Base-by-base conservation (phyloP, 106 monocot species). In the Platanthera guangdongensis region DNA sequence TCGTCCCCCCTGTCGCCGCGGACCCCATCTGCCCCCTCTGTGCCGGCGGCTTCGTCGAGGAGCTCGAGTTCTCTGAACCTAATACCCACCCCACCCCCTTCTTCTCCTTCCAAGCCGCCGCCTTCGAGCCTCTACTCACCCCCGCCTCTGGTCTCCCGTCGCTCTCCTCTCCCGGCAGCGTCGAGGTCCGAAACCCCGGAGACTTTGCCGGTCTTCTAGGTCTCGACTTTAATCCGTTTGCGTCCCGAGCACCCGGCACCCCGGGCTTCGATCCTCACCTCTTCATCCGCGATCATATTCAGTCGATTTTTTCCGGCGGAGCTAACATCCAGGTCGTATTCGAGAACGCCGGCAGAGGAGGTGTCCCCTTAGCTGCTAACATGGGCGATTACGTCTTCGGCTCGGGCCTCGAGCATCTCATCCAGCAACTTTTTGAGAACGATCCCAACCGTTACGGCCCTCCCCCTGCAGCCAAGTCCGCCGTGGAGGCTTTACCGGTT, bases 391-490 rank as follows among this genome's bases (percentile, higher is more conserved):
- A 95, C 79, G 88, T 92, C 72, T 75, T 90, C 30, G 95, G 95
- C 54, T 85, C 90, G 2, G 90, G 90, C 1, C 79, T 95, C 8
- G 95, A 95, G 85, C 86, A 92, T 65, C 76, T 95, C 50, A 88
- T 95, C 15, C 90, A 95, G 72, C 90, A 92, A 67, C 85, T 95
- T 21, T 83, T 90, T 8, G 92, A 95, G 73, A 95, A 92, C 76
- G 95, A 95, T 74, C 95, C 95, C 0, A 95, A 90, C 57, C 87
- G 95, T 13, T 88, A 95, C 11, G 95, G 95, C 7, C 86, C 92
- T 3, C 95, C 95, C 2, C 95, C 95, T 9, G 95, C 95, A 1
- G 76, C 95, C 14, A 95, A 90, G 55, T 81, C 92, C 30, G 88
- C 81, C 4, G 76, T 92, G 47, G 81, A 77, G 28, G 50, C 86